Evolutionary conservation across 306 rosid species (phyloP), one percentile per base, ranked within the genome.

Genomic region (Gillenia trifoliata): DNA sequence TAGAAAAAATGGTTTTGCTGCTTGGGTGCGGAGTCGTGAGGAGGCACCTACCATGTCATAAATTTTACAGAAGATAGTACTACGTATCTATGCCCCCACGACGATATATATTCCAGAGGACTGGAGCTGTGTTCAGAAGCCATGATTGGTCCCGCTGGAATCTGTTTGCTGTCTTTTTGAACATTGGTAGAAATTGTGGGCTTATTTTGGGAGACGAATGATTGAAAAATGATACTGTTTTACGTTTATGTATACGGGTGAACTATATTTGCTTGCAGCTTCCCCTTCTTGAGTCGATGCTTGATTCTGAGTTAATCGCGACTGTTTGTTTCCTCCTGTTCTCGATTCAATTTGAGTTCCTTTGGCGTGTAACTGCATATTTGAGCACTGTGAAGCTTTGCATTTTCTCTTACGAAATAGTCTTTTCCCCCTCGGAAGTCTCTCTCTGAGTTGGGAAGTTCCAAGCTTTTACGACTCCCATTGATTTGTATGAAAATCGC

Each of bases 1-100:
- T 91, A 89, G 93, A 92, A 79, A 79, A 89, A 89, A 85, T 92
- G 97, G 97, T 84, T 90, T 75, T 92, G 96, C 93, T 92, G 96
- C 89, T 65, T 86, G 64, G 30, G 68, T 50, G 86, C 89, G 1
- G 86, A 86, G 78, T 62, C 89, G 1, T 89, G 87, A 88, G 62
- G 87, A 79, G 29, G 67, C 72, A 67, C 41, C 66, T 38, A 72
- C 75, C 76, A 30, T 71, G 54, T 62, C 36, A 43, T 52, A 62
- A 65, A 65, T 74, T 60, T 36, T 23, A 30, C 47, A 55, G 55
- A 75, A 69, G 78, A 54, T 13, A 25, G 30, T 62, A 60, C 60
- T 26, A n/a, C n/a, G 62, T 79, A 66, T 81, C 54, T 34, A 68
- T 79, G 62, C 54, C 60, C 64, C 76, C 60, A 65, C 40, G 80